Evolutionary conservation across 2,329 filamentous ascomycete genomes (phyloP).

Genomic region (Fusarium azukiicola): DNA sequence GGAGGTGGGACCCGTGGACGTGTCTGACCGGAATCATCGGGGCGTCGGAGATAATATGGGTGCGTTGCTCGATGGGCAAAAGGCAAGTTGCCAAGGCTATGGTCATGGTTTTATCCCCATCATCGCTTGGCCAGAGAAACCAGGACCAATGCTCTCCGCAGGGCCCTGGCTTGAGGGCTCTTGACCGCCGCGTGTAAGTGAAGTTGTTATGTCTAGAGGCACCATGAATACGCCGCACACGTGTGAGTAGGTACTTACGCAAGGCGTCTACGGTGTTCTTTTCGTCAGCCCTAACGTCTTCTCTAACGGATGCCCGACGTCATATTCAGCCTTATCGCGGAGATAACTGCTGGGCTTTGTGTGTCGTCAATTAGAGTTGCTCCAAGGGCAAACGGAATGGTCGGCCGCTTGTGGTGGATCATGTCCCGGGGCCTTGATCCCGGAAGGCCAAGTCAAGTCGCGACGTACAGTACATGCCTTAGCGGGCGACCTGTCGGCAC

Average conservation of each 20-base stretch:
- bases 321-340: slow-evolving; percentile 38
- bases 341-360: background rate
- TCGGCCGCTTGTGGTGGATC: slow-evolving; percentile 16
- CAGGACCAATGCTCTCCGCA: background rate
- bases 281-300: slow-evolving; percentile 31
- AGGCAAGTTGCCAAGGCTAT: slow-evolving; percentile 34
- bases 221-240: background rate
- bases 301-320: slow-evolving; percentile 14
- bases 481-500: slow-evolving; percentile 29
- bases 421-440: slow-evolving; percentile 7
- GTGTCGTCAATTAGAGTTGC: background rate
- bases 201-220: background rate
- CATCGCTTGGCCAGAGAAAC: background rate
- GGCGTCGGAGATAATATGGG: slow-evolving; percentile 32
- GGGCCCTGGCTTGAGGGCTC: background rate
- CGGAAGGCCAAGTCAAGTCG: slow-evolving; percentile 28
- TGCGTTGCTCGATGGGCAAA: slow-evolving; percentile 8
- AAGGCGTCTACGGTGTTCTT: slow-evolving; percentile 12
- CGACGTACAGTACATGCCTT: slow-evolving; percentile 19
- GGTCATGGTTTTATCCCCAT: slow-evolving; percentile 7
- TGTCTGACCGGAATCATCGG: slow-evolving; percentile 35
- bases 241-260: background rate
- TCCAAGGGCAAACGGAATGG: slow-evolving; percentile 30
- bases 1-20: slow-evolving; percentile 8
- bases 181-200: slow-evolving; percentile 23